Conservation (phyloP, 495 filamentous ascomycete species). For the Parachaetomium inaequale region DNA sequence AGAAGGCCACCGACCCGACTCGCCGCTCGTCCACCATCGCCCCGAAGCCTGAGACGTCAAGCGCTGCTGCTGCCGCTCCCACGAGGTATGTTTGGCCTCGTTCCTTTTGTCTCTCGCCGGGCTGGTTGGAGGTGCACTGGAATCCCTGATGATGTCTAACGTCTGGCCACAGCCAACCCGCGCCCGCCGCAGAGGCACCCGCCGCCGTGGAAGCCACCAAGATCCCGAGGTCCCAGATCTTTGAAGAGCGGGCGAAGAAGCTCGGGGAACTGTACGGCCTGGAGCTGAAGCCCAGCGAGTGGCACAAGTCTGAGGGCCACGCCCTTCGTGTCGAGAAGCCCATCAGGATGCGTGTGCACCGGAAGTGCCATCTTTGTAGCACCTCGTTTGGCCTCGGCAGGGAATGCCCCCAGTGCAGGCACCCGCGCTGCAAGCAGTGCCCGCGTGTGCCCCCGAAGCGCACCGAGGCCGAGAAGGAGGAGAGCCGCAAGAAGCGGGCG, state of each 20-base stretch:
- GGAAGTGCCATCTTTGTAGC: constrained; percentile 74
- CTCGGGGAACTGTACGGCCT: constrained; percentile 74
- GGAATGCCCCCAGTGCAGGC: constrained; percentile 67
- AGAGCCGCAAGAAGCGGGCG: constrained; percentile 42
- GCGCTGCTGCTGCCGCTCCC: constrained; percentile 18
- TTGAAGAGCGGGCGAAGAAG: constrained; percentile 65
- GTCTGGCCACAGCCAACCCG: constrained; percentile 30
- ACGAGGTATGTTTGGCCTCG: constrained; percentile 30
- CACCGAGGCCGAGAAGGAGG: constrained; percentile 48
- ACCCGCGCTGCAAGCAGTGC: constrained; percentile 76
- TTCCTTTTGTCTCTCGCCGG: neutral
- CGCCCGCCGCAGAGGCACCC: constrained; percentile 25
- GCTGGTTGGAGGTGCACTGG: no score
- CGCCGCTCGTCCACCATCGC: constrained; percentile 30
- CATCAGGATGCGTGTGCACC: constrained; percentile 86
- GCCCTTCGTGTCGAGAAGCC: constrained; percentile 77
- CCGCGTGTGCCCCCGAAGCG: constrained; percentile 64
- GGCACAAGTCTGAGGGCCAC: constrained; percentile 56
- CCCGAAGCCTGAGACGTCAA: constrained; percentile 20
- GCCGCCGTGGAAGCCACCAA: constrained; percentile 29
- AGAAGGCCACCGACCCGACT: constrained; percentile 45
- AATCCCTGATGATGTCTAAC: constrained; percentile 21
- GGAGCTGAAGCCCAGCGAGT: constrained; percentile 65
- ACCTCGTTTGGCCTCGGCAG: constrained; percentile 58
- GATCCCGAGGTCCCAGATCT: constrained; percentile 48